phyloP scores from a whole-genome alignment of 208 protist genomes.

The Trypanosoma congolense region DNA sequence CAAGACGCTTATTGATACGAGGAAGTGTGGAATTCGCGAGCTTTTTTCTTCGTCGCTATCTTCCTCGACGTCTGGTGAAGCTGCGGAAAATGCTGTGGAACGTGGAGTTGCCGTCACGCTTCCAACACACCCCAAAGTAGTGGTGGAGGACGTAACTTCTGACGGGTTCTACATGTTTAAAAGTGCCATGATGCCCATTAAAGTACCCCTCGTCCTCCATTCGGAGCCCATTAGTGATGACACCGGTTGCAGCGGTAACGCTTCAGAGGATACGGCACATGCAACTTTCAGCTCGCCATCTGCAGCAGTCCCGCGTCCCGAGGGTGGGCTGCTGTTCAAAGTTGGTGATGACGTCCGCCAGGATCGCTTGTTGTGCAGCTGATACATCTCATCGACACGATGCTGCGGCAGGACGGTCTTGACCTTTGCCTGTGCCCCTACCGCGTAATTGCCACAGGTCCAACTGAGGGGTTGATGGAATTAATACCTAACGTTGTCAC shows the following conservation, averaged over 20 bases:
- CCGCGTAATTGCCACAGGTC: conserved; percentile 81
- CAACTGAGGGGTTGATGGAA: conserved; percentile 76
- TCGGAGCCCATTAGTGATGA: not conserved
- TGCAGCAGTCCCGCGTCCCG: conserved; percentile 1
- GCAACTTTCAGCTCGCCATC: conserved; percentile 5
- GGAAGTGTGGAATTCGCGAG: conserved; percentile 46
- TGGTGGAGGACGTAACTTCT: conserved; percentile 31
- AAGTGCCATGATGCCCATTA: conserved; percentile 75
- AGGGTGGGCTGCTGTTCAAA: conserved; percentile 89
- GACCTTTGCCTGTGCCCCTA: conserved; percentile 94
- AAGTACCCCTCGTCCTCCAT: conserved; percentile 31
- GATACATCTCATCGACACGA: conserved; percentile 84
- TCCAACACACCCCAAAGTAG: conserved; percentile 57
- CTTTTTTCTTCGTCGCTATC: conserved; percentile 25
- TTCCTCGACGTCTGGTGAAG: not conserved
- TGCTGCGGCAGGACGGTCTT: conserved; percentile 90
- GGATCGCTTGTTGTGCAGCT: conserved; percentile 95
- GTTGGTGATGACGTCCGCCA: conserved; percentile 95
- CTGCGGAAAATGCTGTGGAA: not conserved
- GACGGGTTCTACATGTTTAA: conserved; percentile 77
- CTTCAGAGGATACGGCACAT: not conserved
- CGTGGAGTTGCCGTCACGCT: conserved; percentile 32
- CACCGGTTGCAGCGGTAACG: not conserved
- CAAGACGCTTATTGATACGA: conserved; percentile 38
- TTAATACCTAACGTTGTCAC: conserved; percentile 81